A percentile compares a stretch with the other conserved stretches of the same genome.
These are phyloP conservation scores for Rosa chinensis DNA, from an alignment of 306 rosid genomes.

Conservation along the genomic window DNA sequence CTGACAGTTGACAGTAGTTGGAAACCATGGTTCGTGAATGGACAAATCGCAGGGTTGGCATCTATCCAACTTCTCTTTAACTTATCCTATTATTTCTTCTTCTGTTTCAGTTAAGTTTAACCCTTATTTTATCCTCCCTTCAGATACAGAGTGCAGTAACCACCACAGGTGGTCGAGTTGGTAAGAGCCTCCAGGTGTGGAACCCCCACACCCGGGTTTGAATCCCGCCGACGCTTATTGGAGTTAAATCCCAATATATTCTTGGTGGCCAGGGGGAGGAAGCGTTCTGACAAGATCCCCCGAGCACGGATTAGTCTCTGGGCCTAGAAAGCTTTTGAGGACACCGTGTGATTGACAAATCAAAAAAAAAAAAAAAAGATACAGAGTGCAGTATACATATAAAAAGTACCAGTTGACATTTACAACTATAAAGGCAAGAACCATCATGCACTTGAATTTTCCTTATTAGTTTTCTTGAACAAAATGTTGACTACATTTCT, in stretches of 20 bases:
- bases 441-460: not conserved
- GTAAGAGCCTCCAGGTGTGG: too few species aligned
- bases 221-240: too few species aligned
- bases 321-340: too few species aligned
- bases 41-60: slow-evolving; percentile 54
- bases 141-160: slow-evolving; percentile 21
- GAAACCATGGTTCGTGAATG: slow-evolving; percentile 56
- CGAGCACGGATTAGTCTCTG: too few species aligned
- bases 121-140: not conserved
- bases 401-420: not conserved
- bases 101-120: not conserved
- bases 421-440: slow-evolving; percentile 17
- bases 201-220: too few species aligned
- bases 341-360: too few species aligned
- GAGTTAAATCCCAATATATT: too few species aligned
- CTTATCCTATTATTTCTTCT: not conserved
- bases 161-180: too few species aligned
- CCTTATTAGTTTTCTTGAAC: not conserved
- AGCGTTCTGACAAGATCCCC: too few species aligned
- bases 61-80: not conserved
- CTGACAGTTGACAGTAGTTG: slow-evolving; percentile 38
- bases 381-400: slow-evolving; percentile 8
- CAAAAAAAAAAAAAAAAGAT: too few species aligned
- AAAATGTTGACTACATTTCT: not conserved
- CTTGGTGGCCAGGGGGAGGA: too few species aligned